These are phyloP conservation scores for Rugonectria rugulosa DNA, from an alignment of 2,329 filamentous ascomycete genomes.

Conservation along the genomic window DNA sequence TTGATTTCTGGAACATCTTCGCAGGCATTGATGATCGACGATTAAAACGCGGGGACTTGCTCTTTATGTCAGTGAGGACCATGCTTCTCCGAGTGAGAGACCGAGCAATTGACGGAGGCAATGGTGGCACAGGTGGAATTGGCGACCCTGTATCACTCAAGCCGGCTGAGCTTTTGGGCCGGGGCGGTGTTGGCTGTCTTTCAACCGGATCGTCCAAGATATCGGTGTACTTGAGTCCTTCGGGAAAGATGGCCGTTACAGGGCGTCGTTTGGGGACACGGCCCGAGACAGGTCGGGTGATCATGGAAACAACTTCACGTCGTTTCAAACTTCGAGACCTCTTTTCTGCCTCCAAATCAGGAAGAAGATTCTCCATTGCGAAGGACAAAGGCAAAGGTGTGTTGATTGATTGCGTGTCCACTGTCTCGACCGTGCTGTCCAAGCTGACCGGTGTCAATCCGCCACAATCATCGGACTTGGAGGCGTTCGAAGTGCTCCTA, in stretches of 20 bases:
- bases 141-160: too few relatives aligned
- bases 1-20: background rate
- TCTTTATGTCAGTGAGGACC: constrained; percentile 33
- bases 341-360: constrained; percentile 21
- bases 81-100: constrained; percentile 34
- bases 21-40: constrained; percentile 4
- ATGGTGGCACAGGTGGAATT: too few relatives aligned
- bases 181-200: constrained; percentile 22
- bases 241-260: constrained; percentile 39
- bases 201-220: constrained; percentile 35
- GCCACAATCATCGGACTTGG: constrained; percentile 28
- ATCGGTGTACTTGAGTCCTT: constrained; percentile 38
- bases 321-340: constrained; percentile 40
- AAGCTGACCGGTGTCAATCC: constrained; percentile 35
- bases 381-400: constrained; percentile 28
- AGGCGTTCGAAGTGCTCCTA: constrained; percentile 40
- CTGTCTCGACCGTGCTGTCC: constrained; percentile 40
- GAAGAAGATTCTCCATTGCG: constrained; percentile 20
- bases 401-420: constrained; percentile 33
- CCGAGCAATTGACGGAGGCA: constrained; percentile 6
- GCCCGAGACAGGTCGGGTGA: constrained; percentile 36
- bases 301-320: constrained; percentile 39
- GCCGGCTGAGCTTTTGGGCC: constrained; percentile 14
- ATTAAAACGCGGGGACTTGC: background rate
- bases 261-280: constrained; percentile 38